These are phyloP conservation scores for Aegilops longissima DNA, from an alignment of 176 grass and related monocot genomes.

Conservation along the genomic window DNA sequence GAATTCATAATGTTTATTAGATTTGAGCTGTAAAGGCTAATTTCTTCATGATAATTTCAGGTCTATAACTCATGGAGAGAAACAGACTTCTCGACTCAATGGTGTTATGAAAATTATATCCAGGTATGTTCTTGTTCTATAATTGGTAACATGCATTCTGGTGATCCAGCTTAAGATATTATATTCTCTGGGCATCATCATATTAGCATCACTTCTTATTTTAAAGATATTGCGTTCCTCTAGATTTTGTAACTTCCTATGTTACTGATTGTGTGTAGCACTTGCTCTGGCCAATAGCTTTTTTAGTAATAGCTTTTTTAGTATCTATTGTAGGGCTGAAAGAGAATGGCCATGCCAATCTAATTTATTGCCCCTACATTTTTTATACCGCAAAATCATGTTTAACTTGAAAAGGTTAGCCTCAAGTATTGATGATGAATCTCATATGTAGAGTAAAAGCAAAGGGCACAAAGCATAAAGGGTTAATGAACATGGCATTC, in stretches of 20 bases:
- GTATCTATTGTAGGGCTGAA: neutral
- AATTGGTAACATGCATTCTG: conserved; percentile 5
- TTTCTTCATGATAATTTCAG: conserved; percentile 44
- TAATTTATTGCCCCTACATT: neutral
- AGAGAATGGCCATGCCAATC: neutral
- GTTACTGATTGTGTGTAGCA: conserved; percentile 3
- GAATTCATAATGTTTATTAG: neutral
- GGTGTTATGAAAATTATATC: conserved; percentile 96
- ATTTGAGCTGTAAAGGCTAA: conserved; percentile 27
- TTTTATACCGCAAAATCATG: neutral
- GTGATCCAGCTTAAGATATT: conserved; percentile 1
- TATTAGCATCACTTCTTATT: neutral
- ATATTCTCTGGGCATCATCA: neutral
- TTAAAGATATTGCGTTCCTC: conserved; percentile 13
- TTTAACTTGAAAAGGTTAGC: neutral
- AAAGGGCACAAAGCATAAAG: neutral
- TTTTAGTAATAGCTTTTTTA: neutral
- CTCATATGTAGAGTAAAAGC: neutral
- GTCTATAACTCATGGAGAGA: conserved; percentile 95
- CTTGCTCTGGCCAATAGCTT: neutral
- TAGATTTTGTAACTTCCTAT: neutral
- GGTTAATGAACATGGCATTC: neutral
- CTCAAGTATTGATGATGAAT: neutral
- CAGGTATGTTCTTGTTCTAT: conserved; percentile 46
- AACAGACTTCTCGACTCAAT: conserved; percentile 89